Evolutionary conservation across 1,284 basidiomycete species (phyloP).

Genomic region (Malassezia caprae): DNA sequence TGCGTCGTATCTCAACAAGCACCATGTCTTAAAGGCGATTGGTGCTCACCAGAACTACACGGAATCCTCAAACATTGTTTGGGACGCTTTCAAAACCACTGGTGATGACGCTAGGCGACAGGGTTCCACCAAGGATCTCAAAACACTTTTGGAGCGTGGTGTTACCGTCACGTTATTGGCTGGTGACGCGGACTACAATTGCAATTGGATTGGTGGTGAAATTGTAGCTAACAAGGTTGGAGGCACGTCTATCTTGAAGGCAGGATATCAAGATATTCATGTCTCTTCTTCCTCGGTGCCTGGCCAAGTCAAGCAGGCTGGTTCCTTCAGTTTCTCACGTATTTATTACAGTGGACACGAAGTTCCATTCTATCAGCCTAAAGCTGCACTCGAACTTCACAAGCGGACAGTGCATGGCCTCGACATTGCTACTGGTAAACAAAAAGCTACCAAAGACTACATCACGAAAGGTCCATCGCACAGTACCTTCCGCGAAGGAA

Average conservation of each 20-base stretch:
- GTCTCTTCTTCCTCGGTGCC: conserved; percentile 16
- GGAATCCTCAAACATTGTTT: conserved; percentile 20
- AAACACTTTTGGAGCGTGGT: conserved; percentile 21
- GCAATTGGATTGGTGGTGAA: conserved; percentile 28
- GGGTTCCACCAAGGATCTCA: conserved; percentile 23
- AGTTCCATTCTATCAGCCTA: conserved; percentile 33
- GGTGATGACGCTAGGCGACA: conserved; percentile 26
- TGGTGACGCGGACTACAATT: conserved; percentile 35
- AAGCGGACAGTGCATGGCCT: conserved; percentile 20
- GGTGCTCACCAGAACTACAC: conserved; percentile 31
- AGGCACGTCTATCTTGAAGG: conserved; percentile 18
- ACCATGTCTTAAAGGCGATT: conserved; percentile 24
- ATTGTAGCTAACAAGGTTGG: conserved; percentile 22
- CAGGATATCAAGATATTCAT: conserved; percentile 24
- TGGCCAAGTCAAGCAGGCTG: conserved; percentile 28
- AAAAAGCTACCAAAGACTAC: conserved; percentile 10
- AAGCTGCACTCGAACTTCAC: conserved; percentile 24
- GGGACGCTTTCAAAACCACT: conserved; percentile 20
- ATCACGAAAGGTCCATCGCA: conserved; percentile 15
- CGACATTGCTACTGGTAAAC: conserved; percentile 25
- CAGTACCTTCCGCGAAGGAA: conserved; percentile 22
- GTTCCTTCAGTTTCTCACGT: conserved; percentile 25
- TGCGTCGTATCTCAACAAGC: conserved; percentile 26
- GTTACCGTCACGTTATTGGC: conserved; percentile 26
- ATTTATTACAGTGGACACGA: conserved; percentile 33